Base-by-base conservation (phyloP, 257 asterid species). In the Lycium barbarum region DNA sequence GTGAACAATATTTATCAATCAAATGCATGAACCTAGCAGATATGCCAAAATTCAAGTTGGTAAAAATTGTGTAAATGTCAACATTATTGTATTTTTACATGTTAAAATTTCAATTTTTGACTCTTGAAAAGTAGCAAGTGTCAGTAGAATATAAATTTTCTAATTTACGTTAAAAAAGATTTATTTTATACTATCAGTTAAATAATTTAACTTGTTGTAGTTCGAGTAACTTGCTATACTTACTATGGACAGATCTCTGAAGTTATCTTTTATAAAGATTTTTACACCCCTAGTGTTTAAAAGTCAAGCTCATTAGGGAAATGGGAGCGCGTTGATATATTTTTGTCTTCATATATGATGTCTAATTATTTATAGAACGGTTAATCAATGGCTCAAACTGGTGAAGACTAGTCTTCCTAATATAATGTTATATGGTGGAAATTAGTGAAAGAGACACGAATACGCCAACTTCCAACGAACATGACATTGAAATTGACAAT, bases 321-420 rank as follows among this genome's bases (percentile, higher is more conserved):
- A 65, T 5, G 0, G 0, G 0, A 38, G 38, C 0, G 1, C 15
- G 0, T 0, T 38, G 17, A 8, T 13, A 2, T 68, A 15, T 15
- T 68, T 15, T 7, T 68, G 53, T 67, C 0, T 26, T 26, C 33
- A 26, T 26, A 26, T 26, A 26, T 26, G 33, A 26, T 26, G 33
- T 26, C 33, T 14, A 33, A 35, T 35, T n/a, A 66, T 12, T 6
- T 68, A 36, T 68, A 68, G 9, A 1, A 68, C 38, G 3, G 13
- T 68, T 0, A 71, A 43, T 40, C 22, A 40, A 40, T 8, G 79
- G 5, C 35, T 40, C 54, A 71, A 71, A 71, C 0, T 71, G 35
- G 80, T 43, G 80, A 43, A 71, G 17, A 68, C 0, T 14, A 15
- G 78, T 68, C 26, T 70, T 71, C 79, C 35, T 71, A 71, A 40